Evolutionary conservation across 768 basidiomycete species (phyloP), one percentile per base, ranked within the genome.

Genomic region (Podaxis mareebaensis): DNA sequence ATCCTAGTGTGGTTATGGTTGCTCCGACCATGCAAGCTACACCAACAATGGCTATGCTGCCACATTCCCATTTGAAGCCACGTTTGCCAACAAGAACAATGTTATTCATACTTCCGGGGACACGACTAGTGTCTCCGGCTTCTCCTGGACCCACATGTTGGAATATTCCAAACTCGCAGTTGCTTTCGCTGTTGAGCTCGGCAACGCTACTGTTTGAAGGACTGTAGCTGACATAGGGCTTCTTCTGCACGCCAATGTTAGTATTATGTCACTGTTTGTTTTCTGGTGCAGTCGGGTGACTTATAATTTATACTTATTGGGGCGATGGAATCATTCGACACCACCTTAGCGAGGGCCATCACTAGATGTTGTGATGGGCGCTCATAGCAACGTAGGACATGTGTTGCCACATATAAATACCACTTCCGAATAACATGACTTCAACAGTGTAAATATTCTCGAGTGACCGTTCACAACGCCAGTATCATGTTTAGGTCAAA

Each of bases 151-250:
- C 4, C 81, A 83, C 69, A 73, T 79, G 68, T 65, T 83, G 63
- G 83, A 87, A 73, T 88, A 86, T 72, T 80, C 84, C 22, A 87
- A 87, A 74, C 68, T 88, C 53, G 82, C 80, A n/a, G 76, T 83
- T 46, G 84, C 81, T 1, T 85, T 81, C 67, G 84, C 83, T 1
- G 77, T 84, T 64, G 85, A 87, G 68, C 76, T 87, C 15, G 77
- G 40, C 26, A 53, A 53, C 17, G 52, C 52, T 20, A 28, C 52
- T 26, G 52, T 53, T 13, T 53, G 28, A 53, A 33, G 26, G 42
- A 33, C 30, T 10, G 30, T 33, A 33, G 30, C 30, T 33, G 30
- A 33, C 30, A 33, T 10, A 10, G 30, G 30, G 6, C 28, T 7
- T 1, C 30, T 8, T 1, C 8, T 33, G 30, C 1, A 10, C 2